A percentile compares a stretch with the other conserved stretches of the same genome.
Conservation (phyloP, 306 rosid species). For the Gleditsia sinensis region DNA sequence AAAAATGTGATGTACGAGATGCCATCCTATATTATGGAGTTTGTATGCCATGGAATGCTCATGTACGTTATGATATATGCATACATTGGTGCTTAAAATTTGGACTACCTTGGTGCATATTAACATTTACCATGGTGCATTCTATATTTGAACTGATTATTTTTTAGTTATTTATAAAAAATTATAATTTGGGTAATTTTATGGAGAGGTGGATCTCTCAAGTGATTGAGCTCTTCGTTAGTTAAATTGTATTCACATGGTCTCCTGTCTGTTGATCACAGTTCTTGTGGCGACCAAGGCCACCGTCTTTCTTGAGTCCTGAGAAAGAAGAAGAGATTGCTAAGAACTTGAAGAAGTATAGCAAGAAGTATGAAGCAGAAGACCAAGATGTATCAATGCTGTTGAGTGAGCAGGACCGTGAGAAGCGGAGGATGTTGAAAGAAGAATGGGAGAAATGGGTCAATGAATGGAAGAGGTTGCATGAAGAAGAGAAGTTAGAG, state of each 20-base stretch:
- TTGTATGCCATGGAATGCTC: not conserved
- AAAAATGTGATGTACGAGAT: not conserved
- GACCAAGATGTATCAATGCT: constrained; percentile 67
- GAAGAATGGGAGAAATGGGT: constrained; percentile 78
- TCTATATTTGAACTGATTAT: not conserved
- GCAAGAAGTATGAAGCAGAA: constrained; percentile 74
- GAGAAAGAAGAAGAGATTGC: constrained; percentile 79
- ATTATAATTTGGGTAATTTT: not conserved
- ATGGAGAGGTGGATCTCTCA: not conserved
- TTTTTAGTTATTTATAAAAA: not conserved
- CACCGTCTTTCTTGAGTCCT: constrained; percentile 58
- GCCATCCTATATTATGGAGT: not conserved
- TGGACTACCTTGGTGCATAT: not conserved
- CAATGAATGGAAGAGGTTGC: constrained; percentile 56
- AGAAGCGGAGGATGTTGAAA: constrained; percentile 62
- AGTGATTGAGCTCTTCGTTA: not conserved
- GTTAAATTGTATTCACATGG: not conserved
- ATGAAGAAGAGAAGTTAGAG: constrained; percentile 48
- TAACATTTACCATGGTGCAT: not conserved
- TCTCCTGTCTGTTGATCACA: constrained; percentile 18
- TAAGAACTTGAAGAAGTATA: constrained; percentile 74
- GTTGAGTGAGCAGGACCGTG: constrained; percentile 72
- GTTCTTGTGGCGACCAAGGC: constrained; percentile 84
- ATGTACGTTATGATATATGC: not conserved
- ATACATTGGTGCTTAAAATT: not conserved